A percentile compares a stretch with the other conserved stretches of the same genome.
Evolutionary conservation across 805 yeast genomes (phyloP).

Genomic region (Lipomyces lipofer): DNA sequence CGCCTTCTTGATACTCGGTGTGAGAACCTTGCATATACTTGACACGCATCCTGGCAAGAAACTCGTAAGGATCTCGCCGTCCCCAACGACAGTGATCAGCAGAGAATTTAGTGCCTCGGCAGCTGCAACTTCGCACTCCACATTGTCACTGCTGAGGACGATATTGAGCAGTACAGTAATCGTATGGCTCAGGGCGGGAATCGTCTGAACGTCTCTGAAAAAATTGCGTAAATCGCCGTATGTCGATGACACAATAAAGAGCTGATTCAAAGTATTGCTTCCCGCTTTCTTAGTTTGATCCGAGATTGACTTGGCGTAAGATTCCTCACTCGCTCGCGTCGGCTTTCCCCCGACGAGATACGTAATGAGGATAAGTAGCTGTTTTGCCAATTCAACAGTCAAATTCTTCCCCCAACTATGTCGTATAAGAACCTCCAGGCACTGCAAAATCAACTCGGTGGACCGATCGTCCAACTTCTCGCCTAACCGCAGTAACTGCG

Average conservation of each 20-base stretch:
- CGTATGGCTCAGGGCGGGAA: conserved; percentile 52
- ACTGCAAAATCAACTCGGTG: conserved; percentile 48
- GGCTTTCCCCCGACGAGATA: conserved; percentile 52
- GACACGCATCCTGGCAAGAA: conserved; percentile 41
- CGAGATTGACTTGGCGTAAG: conserved; percentile 40
- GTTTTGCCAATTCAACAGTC: conserved; percentile 44
- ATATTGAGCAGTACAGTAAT: conserved; percentile 48
- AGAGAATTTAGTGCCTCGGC: conserved; percentile 42
- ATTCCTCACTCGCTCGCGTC: conserved; percentile 37
- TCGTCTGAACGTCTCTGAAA: conserved; percentile 39
- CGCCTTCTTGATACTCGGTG: conserved; percentile 30
- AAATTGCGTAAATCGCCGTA: conserved; percentile 32
- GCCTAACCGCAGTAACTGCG: conserved; percentile 52
- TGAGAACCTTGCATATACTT: conserved; percentile 32
- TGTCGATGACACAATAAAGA: conserved; percentile 27
- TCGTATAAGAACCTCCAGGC: conserved; percentile 47
- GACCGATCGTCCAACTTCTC: conserved; percentile 48
- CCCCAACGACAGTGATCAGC: conserved; percentile 11
- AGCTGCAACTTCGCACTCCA: conserved; percentile 37
- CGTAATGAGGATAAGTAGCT: conserved; percentile 50
- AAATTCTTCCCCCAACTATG: conserved; percentile 52
- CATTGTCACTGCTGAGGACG: conserved; percentile 35
- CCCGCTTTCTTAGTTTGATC: conserved; percentile 38
- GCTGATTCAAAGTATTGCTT: conserved; percentile 28
- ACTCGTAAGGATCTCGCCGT: conserved; percentile 36